Percentiles rank a stretch among this genome's conserved stretches.
phyloP scores from a whole-genome alignment of 1,284 basidiomycete genomes.

The Veloboletus limbatus region DNA sequence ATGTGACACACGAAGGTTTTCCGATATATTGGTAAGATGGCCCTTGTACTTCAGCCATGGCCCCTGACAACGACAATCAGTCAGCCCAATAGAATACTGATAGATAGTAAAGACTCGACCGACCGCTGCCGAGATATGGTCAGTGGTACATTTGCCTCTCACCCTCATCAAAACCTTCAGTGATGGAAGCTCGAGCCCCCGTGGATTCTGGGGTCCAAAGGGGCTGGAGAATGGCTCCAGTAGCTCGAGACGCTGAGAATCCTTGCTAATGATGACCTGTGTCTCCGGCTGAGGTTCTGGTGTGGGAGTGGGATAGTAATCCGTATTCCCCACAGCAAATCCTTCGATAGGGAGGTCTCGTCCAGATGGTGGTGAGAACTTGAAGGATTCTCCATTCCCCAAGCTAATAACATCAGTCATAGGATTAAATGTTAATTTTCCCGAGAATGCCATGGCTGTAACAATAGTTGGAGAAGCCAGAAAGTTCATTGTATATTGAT shows the following conservation, averaged over 20 bases:
- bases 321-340: conserved; percentile 77
- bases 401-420: conserved; percentile 78
- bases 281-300: conserved; percentile 80
- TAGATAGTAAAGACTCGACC: conserved; percentile 21
- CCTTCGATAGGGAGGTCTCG: conserved; percentile 83
- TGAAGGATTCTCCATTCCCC: conserved; percentile 78
- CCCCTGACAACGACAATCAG: conserved; percentile 50
- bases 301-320: conserved; percentile 76
- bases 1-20: conserved; percentile 78
- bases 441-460: conserved; percentile 96
- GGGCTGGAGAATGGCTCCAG: conserved; percentile 85
- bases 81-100: conserved; percentile 6
- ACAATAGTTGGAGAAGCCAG: conserved; percentile 96
- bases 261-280: conserved; percentile 75
- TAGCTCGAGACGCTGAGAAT: conserved; percentile 83
- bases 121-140: conserved; percentile 94
- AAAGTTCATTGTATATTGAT: conserved; percentile 96
- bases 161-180: conserved; percentile 89
- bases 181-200: conserved; percentile 74
- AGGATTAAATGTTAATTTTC: conserved; percentile 94
- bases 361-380: conserved; percentile 82
- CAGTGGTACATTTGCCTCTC: conserved; percentile 97
- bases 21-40: conserved; percentile 93
- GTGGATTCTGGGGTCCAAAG: conserved; percentile 57
- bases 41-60: conserved; percentile 99